phyloP scores from a whole-genome alignment of 2,329 filamentous ascomycete species.

The Calonectria honghensis region DNA sequence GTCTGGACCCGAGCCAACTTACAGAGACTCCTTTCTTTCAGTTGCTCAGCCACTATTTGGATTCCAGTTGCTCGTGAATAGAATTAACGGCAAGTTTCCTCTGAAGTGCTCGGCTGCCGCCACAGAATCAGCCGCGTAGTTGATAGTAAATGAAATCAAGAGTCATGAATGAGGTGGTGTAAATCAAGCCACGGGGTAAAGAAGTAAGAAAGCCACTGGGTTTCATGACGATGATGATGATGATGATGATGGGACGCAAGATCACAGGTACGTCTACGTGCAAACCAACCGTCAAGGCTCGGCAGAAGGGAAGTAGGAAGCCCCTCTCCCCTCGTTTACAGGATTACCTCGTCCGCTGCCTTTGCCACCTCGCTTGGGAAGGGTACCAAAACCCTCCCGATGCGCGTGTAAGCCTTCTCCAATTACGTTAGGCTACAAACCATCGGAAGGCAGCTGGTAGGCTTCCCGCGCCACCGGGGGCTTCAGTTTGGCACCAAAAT shows the following conservation, averaged over 20 bases:
- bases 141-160: background rate
- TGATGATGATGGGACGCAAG: background rate
- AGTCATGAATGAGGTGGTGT: background rate
- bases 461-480: conserved; percentile 12
- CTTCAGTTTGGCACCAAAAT: background rate
- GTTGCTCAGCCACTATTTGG: background rate
- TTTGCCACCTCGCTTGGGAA: background rate
- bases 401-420: background rate
- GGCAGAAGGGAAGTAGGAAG: background rate
- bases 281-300: background rate
- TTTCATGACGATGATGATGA: background rate
- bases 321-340: conserved; percentile 5
- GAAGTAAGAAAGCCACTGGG: background rate
- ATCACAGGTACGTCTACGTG: background rate
- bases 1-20: background rate
- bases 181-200: background rate
- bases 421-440: background rate
- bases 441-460: background rate
- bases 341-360: background rate
- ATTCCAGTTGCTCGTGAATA: background rate
- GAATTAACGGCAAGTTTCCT: background rate
- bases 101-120: background rate
- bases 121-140: background rate
- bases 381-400: background rate
- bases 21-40: background rate